Percentiles rank a stretch among this genome's conserved stretches.
These are phyloP conservation scores for Penicillium mononematosum DNA, from an alignment of 495 filamentous ascomycete genomes.

Conservation along the genomic window DNA sequence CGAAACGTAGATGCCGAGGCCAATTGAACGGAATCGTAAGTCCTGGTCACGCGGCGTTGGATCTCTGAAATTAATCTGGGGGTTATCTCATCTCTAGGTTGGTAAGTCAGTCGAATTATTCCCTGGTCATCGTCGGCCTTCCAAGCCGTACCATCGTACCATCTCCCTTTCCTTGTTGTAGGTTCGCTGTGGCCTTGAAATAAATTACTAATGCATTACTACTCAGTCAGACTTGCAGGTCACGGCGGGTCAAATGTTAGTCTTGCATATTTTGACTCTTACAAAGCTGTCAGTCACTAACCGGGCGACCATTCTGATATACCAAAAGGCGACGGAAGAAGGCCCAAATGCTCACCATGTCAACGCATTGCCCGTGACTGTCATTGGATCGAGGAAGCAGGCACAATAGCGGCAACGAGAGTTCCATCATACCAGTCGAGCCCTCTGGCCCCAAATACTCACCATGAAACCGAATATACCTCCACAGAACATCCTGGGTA, in stretches of 20 bases:
- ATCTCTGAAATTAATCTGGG: too few species aligned
- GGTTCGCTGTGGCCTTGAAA: too few species aligned
- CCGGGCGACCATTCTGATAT: not conserved
- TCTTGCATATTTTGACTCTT: not conserved
- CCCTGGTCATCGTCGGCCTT: too few species aligned
- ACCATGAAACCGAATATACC: conserved; percentile 10
- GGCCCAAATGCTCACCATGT: conserved; percentile 29
- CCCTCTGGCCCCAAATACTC: not conserved
- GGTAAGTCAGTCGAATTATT: too few species aligned
- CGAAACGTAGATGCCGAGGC: too few species aligned
- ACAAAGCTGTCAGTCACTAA: too few species aligned
- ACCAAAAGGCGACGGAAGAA: conserved; percentile 28
- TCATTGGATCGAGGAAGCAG: conserved; percentile 6
- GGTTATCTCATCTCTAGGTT: too few species aligned
- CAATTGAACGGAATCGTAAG: too few species aligned
- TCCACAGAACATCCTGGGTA: conserved; percentile 20
- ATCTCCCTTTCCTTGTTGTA: too few species aligned
- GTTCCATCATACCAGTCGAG: not conserved
- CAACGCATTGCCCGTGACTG: conserved; percentile 25
- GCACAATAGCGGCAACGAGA: not conserved
- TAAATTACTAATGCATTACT: too few species aligned
- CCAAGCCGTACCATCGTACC: too few species aligned
- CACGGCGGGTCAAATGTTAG: conserved; percentile 36
- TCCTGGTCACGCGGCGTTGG: too few species aligned
- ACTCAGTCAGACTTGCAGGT: conserved; percentile 30